These are phyloP conservation scores for Conoideocrella luteorostrata DNA, from an alignment of 2,329 filamentous ascomycete genomes.

Conservation along the genomic window DNA sequence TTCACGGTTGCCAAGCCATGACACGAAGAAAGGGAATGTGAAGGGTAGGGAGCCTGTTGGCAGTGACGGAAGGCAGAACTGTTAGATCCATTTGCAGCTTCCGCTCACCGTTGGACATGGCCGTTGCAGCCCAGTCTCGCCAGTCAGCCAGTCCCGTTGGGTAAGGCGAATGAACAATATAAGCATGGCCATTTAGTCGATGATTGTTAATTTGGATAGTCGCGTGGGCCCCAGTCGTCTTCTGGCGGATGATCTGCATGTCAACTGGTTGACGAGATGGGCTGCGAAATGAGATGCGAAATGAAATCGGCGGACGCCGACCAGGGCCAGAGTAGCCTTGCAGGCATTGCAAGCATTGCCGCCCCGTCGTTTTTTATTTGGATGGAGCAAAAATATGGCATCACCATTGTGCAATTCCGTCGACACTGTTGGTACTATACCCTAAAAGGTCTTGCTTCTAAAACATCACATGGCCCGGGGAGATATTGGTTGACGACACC, in stretches of 20 bases:
- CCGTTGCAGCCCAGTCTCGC: background rate
- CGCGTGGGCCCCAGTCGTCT: constrained; percentile 1
- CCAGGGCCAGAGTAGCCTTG: background rate
- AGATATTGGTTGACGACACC: background rate
- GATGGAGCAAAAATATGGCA: background rate
- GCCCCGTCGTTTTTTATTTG: background rate
- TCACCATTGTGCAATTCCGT: too few relatives aligned
- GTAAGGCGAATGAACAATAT: background rate
- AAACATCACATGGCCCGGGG: constrained; percentile 5
- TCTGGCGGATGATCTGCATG: constrained; percentile 9
- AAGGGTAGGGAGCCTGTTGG: background rate
- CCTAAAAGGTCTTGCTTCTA: background rate
- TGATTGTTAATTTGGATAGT: background rate
- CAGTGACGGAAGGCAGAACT: background rate
- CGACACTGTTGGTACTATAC: too few relatives aligned
- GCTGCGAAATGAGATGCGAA: constrained; percentile 14
- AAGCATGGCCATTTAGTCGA: background rate
- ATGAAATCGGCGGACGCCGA: constrained; percentile 8
- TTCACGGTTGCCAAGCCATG: background rate
- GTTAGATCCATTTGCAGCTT: background rate
- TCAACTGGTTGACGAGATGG: constrained; percentile 7
- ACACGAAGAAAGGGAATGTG: background rate
- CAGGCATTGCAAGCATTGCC: background rate
- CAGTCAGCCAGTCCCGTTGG: background rate
- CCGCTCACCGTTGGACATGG: constrained; percentile 3